Evolutionary conservation across 257 asterid species (phyloP), one percentile per base, ranked within the genome.

Genomic region (Plantago elongata): DNA sequence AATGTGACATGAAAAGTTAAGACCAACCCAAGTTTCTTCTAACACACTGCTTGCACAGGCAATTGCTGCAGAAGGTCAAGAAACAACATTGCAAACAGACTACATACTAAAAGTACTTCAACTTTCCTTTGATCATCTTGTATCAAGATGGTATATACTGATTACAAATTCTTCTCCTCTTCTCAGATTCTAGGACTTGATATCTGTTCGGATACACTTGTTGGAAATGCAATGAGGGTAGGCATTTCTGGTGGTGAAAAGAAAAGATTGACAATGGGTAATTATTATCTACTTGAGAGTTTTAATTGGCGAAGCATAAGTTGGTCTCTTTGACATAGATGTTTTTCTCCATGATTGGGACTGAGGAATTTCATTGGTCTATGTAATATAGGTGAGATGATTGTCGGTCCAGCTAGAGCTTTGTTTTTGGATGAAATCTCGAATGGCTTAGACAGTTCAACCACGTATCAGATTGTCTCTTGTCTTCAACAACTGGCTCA

Each of bases 241-340:
- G 85, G 82, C 54, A 71, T 79, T 48, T 79, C 85, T 10, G 80
- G 85, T 61, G 82, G 85, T 42, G 70, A 79, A 67, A 79, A 79
- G 75, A 79, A 79, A 70, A 63, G 85, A 62, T 45, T 76, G 50
- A 76, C 82, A 9, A 69, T 78, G 30, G 79, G 84, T 79, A 69
- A 43, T 27, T 52, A 18, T 12, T 51, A 34, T 27, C 51, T 16
- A 38, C 47, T 15, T 16, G 44, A 6, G n/a, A n/a, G 54, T 18
- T 49, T 18, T 14, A 6, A 52, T 11, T 16, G n/a, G 9, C 8
- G 22, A 52, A 17, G 11, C 11, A 49, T n/a, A n/a, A 0, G 34
- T 7, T 9, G 3, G n/a, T 38, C 9, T 14, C 22, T 14, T 11
- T 57, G 30, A 13, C 2, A 38, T 37, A 9, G 1, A 44, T 7